These are phyloP conservation scores for Aspergillus sp. DNA, from an alignment of 2,329 filamentous ascomycete species.

Conservation along the genomic window DNA sequence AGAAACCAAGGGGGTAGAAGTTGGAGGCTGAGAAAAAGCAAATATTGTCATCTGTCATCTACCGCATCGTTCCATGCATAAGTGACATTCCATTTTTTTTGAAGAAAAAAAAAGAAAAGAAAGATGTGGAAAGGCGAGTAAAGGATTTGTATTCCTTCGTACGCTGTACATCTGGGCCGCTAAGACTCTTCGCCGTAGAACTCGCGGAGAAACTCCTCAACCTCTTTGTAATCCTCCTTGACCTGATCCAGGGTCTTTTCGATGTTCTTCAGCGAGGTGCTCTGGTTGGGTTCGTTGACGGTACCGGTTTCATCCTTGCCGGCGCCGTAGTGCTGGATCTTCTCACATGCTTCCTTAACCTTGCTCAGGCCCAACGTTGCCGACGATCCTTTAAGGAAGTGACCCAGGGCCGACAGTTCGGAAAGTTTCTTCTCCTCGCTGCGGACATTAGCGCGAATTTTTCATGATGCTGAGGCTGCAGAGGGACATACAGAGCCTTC, in stretches of 20 bases:
- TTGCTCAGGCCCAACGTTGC: conserved; percentile 86
- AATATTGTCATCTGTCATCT: no score
- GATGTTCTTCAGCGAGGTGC: conserved; percentile 63
- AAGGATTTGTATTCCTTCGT: neutral
- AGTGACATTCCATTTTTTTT: no score
- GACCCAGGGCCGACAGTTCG: conserved; percentile 75
- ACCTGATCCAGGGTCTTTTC: conserved; percentile 62
- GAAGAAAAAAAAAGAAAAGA: neutral
- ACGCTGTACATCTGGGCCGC: neutral
- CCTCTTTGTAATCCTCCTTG: conserved; percentile 69
- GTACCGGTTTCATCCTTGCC: conserved; percentile 71
- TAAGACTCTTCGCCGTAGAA: conserved; percentile 53
- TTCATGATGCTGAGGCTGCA: neutral
- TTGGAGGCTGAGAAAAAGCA: no score
- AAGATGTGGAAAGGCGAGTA: neutral
- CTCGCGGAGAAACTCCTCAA: conserved; percentile 60
- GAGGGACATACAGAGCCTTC: conserved; percentile 62
- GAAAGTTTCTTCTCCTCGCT: conserved; percentile 63
- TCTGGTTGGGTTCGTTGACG: conserved; percentile 57
- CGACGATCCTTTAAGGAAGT: conserved; percentile 96
- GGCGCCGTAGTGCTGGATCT: conserved; percentile 89
- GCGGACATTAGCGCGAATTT: neutral
- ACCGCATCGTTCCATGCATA: no score
- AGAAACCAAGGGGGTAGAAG: no score
- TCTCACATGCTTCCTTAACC: conserved; percentile 88